Evolutionary conservation across 345 rosid species (phyloP).

Genomic region (Eucalyptus sideroxylon): DNA sequence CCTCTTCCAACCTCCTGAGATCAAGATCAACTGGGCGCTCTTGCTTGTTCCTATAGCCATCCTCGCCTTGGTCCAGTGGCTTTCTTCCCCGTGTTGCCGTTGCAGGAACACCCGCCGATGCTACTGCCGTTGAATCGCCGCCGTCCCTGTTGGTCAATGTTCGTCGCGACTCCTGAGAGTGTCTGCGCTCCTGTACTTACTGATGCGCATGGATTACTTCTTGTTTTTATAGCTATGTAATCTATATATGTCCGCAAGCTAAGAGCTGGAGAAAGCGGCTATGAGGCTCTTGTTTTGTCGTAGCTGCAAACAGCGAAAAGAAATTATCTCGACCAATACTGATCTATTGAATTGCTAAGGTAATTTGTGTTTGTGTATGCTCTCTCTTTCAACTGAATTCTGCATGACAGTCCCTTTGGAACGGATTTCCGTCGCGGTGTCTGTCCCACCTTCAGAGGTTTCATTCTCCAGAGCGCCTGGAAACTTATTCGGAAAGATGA

Average conservation of each 20-base stretch:
- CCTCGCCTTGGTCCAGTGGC: neutral
- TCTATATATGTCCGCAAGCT: neutral
- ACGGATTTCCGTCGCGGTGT: neutral
- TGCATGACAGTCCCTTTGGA: neutral
- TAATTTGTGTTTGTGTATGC: neutral
- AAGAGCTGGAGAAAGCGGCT: neutral
- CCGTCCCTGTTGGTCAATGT: neutral
- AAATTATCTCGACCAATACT: neutral
- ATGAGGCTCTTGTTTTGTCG: neutral
- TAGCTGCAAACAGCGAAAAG: neutral
- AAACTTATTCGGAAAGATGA: neutral
- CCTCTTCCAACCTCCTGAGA: slow-evolving; percentile 5
- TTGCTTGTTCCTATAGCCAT: slow-evolving; percentile 1
- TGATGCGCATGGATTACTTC: neutral
- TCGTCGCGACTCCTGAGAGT: neutral
- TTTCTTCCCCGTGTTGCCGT: neutral
- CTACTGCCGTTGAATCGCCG: neutral
- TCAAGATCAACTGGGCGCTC: slow-evolving; percentile 25
- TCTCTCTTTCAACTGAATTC: neutral
- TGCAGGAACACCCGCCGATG: neutral
- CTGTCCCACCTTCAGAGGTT: neutral
- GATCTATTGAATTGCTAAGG: neutral
- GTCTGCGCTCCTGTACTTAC: neutral
- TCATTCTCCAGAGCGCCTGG: neutral
- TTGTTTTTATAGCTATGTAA: neutral